Percentiles rank a stretch among this genome's conserved stretches.
Evolutionary conservation across 148 eudicot genomes (phyloP).

Genomic region (Suaeda aralocaspica): DNA sequence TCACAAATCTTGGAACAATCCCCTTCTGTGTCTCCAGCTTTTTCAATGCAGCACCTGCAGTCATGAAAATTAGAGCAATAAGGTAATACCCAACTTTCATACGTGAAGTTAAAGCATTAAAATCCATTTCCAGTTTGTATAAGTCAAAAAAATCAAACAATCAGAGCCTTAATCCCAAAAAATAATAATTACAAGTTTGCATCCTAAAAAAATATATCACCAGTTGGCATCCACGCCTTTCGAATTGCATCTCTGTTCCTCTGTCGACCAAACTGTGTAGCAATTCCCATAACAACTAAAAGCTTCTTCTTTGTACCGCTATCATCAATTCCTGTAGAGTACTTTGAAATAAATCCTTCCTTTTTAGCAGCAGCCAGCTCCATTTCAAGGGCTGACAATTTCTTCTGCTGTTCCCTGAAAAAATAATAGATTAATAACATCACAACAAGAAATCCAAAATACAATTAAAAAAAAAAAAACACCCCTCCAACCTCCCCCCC

Average conservation of each 20-base stretch:
- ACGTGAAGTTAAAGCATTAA: neutral
- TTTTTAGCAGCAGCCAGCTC: conserved; percentile 71
- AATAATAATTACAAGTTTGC: too few relatives aligned
- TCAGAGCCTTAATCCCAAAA: too few relatives aligned
- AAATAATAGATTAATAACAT: conserved; percentile 12
- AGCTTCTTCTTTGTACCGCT: conserved; percentile 46
- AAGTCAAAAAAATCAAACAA: too few relatives aligned
- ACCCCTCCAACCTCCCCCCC: neutral
- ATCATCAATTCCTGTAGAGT: conserved; percentile 37
- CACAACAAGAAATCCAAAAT: neutral
- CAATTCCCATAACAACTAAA: conserved; percentile 68
- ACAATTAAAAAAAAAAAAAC: neutral
- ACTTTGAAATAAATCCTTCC: conserved; percentile 56
- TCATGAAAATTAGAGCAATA: neutral
- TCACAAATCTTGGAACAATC: conserved; percentile 77
- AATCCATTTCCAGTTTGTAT: too few relatives aligned
- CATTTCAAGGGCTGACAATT: conserved; percentile 69
- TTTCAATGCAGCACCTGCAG: conserved; percentile 51
- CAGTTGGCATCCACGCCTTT: conserved; percentile 90
- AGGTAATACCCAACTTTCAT: neutral
- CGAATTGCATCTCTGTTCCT: conserved; percentile 79
- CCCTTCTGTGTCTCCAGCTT: conserved; percentile 67
- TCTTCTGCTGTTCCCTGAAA: conserved; percentile 74
- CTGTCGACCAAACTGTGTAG: conserved; percentile 69
- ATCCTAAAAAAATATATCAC: conserved; percentile 27